Conservation (phyloP, 1,284 basidiomycete species). For the Mycena citricolor region DNA sequence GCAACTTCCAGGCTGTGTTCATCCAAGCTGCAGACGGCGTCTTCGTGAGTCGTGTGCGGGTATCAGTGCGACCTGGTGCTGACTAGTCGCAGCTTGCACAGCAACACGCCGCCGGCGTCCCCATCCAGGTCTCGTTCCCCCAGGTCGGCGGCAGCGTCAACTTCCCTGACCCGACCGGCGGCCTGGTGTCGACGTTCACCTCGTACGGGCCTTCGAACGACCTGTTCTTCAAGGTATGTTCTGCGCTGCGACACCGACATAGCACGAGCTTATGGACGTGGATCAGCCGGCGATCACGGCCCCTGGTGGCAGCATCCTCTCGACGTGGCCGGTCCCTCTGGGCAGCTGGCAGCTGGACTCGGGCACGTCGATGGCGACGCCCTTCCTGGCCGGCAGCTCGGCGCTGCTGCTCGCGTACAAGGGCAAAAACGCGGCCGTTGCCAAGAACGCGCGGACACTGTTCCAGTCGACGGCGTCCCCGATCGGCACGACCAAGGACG, state of each 20-base stretch:
- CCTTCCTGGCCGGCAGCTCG: slow-evolving; percentile 62
- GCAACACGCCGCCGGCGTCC: slow-evolving; percentile 37
- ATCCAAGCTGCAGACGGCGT: slow-evolving; percentile 24
- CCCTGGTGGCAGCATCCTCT: slow-evolving; percentile 65
- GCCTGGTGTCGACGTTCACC: slow-evolving; percentile 56
- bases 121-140: slow-evolving; percentile 49
- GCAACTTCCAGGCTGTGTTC: slow-evolving; percentile 14
- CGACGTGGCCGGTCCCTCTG: slow-evolving; percentile 47
- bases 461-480: slow-evolving; percentile 61
- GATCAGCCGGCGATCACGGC: slow-evolving; percentile 57
- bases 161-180: slow-evolving; percentile 47
- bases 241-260: too few species aligned
- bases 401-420: slow-evolving; percentile 62
- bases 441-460: slow-evolving; percentile 43
- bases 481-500: slow-evolving; percentile 48
- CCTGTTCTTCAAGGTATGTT: slow-evolving; percentile 12
- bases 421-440: slow-evolving; percentile 44
- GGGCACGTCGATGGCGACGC: slow-evolving; percentile 48
- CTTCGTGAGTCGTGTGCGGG: slow-evolving; percentile 28
- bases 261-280: too few species aligned
- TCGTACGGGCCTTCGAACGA: slow-evolving; percentile 28
- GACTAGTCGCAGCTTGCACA: slow-evolving; percentile 29
- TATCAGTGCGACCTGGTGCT: neutral
- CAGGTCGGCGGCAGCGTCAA: slow-evolving; percentile 39
- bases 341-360: slow-evolving; percentile 47